phyloP scores from a whole-genome alignment of 192 early-diverging fungal genomes.

The Gonapodya prolifera region DNA sequence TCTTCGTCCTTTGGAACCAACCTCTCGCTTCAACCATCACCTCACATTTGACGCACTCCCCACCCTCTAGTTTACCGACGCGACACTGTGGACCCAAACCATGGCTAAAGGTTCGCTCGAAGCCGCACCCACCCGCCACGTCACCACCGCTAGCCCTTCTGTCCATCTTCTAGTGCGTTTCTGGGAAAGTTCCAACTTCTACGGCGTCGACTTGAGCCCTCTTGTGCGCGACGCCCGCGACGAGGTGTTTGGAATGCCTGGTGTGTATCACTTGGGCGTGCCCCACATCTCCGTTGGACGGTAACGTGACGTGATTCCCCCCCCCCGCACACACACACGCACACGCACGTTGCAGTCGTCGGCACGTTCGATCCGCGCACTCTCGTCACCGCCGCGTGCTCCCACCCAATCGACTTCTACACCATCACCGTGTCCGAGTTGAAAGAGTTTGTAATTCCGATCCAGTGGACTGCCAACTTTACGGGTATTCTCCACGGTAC shows the following conservation, averaged over 20 bases:
- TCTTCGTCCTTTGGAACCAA: not conserved
- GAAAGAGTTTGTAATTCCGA: constrained; percentile 72
- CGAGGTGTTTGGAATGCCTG: constrained; percentile 64
- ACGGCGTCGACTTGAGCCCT: constrained; percentile 81
- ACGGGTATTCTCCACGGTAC: constrained; percentile 62
- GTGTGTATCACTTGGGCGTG: no score
- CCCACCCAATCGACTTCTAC: constrained; percentile 61
- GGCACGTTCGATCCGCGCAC: constrained; percentile 80
- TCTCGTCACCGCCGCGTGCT: constrained; percentile 51
- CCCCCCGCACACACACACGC: no score
- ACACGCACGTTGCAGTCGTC: constrained; percentile 37
- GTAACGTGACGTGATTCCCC: no score
- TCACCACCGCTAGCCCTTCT: no score
- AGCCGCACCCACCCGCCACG: not conserved
- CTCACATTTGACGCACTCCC: not conserved
- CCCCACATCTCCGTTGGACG: no score
- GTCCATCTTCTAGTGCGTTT: constrained; percentile 29
- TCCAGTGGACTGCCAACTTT: constrained; percentile 65
- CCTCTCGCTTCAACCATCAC: not conserved
- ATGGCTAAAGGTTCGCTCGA: constrained; percentile 67
- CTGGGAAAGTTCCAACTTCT: constrained; percentile 75
- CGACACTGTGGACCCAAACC: constrained; percentile 78
- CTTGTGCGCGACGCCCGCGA: constrained; percentile 71
- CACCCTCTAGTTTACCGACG: constrained; percentile 30
- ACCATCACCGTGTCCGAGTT: constrained; percentile 66